Percentiles rank a stretch among this genome's conserved stretches.
Conservation (phyloP, 2,329 filamentous ascomycete genomes). For the Fusarium heterosporum region DNA sequence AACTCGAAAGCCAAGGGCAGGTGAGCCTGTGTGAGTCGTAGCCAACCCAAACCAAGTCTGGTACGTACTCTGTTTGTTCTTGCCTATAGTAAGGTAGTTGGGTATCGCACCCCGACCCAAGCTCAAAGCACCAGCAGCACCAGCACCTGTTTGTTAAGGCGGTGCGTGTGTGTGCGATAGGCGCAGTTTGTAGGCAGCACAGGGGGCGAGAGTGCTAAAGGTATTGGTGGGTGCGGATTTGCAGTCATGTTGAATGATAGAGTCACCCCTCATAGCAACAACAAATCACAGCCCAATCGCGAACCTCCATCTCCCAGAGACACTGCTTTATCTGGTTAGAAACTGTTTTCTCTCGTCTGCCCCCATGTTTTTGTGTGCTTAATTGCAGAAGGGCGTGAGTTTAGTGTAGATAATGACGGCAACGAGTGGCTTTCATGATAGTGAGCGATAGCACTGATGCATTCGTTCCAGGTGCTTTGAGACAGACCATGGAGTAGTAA, state of each 20-base stretch:
- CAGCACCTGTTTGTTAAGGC: background rate
- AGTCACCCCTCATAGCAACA: background rate
- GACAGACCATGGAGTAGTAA: conserved; percentile 1
- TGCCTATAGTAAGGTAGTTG: background rate
- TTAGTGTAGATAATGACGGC: background rate
- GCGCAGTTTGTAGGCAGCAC: background rate
- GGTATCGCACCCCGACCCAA: background rate
- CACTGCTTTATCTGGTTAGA: conserved; percentile 1
- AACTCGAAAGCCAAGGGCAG: conserved; percentile 37
- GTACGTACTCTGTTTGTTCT: background rate
- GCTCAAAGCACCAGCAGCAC: background rate
- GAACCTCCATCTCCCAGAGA: background rate
- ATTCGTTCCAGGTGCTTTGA: conserved; percentile 10
- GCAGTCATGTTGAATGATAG: background rate
- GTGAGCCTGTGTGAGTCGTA: conserved; percentile 41
- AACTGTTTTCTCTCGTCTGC: background rate
- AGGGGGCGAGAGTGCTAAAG: background rate
- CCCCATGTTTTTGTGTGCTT: background rate
- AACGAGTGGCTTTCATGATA: background rate
- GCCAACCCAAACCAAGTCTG: conserved; percentile 14
- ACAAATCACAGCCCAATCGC: conserved; percentile 14
- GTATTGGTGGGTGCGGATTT: conserved; percentile 11
- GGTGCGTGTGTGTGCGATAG: background rate
- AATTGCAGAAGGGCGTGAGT: background rate
- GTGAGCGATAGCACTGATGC: conserved; percentile 12